Conservation (phyloP, 2,329 filamentous ascomycete species). For the Cladosporium sp. region DNA sequence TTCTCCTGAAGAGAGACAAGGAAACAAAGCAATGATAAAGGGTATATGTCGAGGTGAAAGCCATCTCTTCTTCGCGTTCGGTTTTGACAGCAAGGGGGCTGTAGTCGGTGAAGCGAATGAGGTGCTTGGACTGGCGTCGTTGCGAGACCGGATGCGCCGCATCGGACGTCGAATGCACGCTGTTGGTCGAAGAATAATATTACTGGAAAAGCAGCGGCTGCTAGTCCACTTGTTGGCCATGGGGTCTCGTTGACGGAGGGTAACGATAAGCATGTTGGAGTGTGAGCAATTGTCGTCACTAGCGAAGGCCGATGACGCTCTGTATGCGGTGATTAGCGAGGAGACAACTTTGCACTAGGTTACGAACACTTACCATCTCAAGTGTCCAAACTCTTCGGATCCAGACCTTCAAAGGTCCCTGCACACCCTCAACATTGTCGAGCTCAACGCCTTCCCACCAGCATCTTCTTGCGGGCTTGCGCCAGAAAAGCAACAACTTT, state of each 20-base stretch:
- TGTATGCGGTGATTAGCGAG: slow-evolving; percentile 9
- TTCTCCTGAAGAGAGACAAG: background rate
- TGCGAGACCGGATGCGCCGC: background rate
- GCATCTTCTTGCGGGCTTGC: slow-evolving; percentile 90
- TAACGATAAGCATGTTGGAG: background rate
- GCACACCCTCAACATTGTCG: slow-evolving; percentile 79
- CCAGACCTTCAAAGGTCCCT: slow-evolving; percentile 94
- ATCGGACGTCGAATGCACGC: too few species aligned
- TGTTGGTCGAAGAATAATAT: background rate
- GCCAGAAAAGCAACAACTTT: slow-evolving; percentile 95
- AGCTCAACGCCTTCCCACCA: slow-evolving; percentile 99
- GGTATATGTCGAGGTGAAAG: slow-evolving; percentile 11
- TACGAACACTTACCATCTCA: slow-evolving; percentile 66
- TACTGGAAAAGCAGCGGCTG: background rate
- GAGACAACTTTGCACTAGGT: background rate
- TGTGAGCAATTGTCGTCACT: background rate
- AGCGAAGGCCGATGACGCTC: slow-evolving; percentile 31
- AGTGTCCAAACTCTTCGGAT: slow-evolving; percentile 97
- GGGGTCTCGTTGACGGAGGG: background rate
- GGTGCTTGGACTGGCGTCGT: background rate
- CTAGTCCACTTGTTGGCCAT: background rate
- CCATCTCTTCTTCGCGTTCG: background rate
- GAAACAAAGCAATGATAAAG: slow-evolving; percentile 2
- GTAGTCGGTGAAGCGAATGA: background rate
- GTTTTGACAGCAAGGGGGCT: background rate